These are phyloP conservation scores for Trichothecium roseum DNA, from an alignment of 2,329 filamentous ascomycete genomes.

Conservation along the genomic window DNA sequence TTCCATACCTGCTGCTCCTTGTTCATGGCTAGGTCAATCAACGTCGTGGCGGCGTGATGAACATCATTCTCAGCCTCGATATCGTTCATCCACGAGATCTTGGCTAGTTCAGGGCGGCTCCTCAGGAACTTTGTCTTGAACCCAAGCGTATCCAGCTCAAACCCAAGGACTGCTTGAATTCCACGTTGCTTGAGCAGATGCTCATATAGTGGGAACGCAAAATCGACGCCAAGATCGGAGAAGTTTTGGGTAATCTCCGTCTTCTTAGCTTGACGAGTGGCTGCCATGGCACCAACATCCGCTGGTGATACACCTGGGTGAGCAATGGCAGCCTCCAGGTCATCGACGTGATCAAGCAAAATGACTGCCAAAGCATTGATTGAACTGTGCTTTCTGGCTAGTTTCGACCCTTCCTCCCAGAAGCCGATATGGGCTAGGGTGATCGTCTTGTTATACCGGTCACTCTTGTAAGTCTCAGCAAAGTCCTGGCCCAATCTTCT, in stretches of 20 bases:
- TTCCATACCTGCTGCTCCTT: conserved; percentile 78
- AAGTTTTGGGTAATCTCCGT: conserved; percentile 44
- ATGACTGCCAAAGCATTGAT: conserved; percentile 46
- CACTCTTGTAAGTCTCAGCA: conserved; percentile 34
- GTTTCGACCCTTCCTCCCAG: conserved; percentile 45
- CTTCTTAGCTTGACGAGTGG: conserved; percentile 29
- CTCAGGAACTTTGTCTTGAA: conserved; percentile 73
- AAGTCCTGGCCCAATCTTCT: conserved; percentile 28
- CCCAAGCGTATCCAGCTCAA: conserved; percentile 55
- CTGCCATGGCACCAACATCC: conserved; percentile 18
- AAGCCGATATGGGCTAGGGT: conserved; percentile 42
- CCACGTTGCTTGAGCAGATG: conserved; percentile 60
- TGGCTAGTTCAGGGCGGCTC: conserved; percentile 58
- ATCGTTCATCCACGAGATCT: conserved; percentile 93
- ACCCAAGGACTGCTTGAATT: conserved; percentile 59
- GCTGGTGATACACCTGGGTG: conserved; percentile 16
- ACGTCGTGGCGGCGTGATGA: conserved; percentile 57
- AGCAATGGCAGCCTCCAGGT: conserved; percentile 17
- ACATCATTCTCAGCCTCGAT: conserved; percentile 68
- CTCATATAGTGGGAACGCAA: conserved; percentile 71
- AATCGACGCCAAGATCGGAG: conserved; percentile 52
- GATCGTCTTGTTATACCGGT: conserved; percentile 42
- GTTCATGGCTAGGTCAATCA: conserved; percentile 58
- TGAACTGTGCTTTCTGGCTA: conserved; percentile 48
- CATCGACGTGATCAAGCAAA: conserved; percentile 41